Evolutionary conservation across 106 monocot genomes (phyloP).

Genomic region (Phalaenopsis equestris): DNA sequence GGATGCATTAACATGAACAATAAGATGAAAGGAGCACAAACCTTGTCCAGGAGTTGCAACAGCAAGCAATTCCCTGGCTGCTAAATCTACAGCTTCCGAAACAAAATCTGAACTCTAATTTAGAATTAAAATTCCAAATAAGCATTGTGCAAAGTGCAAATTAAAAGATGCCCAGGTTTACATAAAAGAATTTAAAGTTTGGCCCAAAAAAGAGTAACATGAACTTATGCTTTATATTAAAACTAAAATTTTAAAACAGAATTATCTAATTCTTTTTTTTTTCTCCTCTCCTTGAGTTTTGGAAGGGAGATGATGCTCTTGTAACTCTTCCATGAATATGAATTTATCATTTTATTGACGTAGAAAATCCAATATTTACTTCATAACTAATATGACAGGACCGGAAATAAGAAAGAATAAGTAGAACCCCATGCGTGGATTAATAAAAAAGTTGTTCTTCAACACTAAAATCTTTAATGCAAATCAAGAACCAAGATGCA

Average conservation of each 20-base stretch:
- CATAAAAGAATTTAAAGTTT: not conserved
- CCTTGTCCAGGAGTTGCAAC: constrained; percentile 84
- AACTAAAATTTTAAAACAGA: not conserved
- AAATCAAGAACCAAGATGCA: too few species aligned
- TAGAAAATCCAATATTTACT: not conserved
- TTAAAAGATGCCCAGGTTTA: not conserved
- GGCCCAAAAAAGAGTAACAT: not conserved
- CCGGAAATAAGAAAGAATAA: too few species aligned
- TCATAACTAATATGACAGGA: not conserved
- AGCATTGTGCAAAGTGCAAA: not conserved
- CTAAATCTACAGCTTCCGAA: constrained; percentile 73
- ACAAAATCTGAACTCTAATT: constrained; percentile 60
- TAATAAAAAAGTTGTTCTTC: too few species aligned
- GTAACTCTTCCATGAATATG: not conserved
- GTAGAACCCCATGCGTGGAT: too few species aligned
- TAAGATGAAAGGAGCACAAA: constrained; percentile 14
- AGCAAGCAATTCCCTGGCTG: constrained; percentile 54
- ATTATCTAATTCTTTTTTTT: not conserved
- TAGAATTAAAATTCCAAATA: not conserved
- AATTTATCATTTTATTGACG: not conserved
- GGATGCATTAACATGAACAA: not conserved
- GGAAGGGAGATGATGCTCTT: not conserved
- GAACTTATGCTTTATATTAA: not conserved
- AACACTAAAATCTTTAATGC: too few species aligned
- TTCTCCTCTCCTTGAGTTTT: not conserved